phyloP scores from a whole-genome alignment of 2,329 filamentous ascomycete genomes.

The Colletotrichum sp. region DNA sequence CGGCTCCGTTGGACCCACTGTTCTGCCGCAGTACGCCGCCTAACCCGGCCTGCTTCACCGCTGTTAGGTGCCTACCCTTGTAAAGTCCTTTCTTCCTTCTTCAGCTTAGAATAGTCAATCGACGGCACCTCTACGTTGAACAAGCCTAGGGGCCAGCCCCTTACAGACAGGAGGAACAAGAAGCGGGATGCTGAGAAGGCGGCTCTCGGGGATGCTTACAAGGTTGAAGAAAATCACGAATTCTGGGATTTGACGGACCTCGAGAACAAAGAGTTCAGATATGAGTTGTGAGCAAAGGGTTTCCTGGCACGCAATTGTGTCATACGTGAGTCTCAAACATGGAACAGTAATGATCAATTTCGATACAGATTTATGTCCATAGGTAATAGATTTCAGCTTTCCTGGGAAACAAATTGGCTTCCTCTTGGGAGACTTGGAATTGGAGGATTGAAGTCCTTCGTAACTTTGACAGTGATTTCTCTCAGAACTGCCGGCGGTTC shows the following conservation, averaged over 20 bases:
- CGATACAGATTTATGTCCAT: background rate
- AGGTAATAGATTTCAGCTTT: background rate
- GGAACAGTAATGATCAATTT: background rate
- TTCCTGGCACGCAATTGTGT: background rate
- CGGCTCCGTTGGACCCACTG: too few species aligned
- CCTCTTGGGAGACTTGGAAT: background rate
- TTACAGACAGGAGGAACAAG: slow-evolving; percentile 35
- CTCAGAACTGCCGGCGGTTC: background rate
- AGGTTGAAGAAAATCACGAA: slow-evolving; percentile 54
- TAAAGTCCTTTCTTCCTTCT: too few species aligned
- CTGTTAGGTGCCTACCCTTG: too few species aligned
- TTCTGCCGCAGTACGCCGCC: too few species aligned
- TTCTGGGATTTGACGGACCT: slow-evolving; percentile 67
- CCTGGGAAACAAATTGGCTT: background rate
- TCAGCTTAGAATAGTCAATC: too few species aligned
- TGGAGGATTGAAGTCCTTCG: background rate
- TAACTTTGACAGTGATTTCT: background rate
- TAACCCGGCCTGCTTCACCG: too few species aligned
- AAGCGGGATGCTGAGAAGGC: slow-evolving; percentile 26
- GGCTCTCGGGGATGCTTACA: slow-evolving; percentile 57
- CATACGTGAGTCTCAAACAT: background rate
- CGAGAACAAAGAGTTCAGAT: slow-evolving; percentile 67
- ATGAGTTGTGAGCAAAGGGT: background rate
- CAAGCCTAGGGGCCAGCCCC: too few species aligned
- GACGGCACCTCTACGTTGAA: too few species aligned